These are phyloP conservation scores for Neopestalotiopsis clavispora DNA, from an alignment of 2,329 filamentous ascomycete genomes.

Conservation along the genomic window DNA sequence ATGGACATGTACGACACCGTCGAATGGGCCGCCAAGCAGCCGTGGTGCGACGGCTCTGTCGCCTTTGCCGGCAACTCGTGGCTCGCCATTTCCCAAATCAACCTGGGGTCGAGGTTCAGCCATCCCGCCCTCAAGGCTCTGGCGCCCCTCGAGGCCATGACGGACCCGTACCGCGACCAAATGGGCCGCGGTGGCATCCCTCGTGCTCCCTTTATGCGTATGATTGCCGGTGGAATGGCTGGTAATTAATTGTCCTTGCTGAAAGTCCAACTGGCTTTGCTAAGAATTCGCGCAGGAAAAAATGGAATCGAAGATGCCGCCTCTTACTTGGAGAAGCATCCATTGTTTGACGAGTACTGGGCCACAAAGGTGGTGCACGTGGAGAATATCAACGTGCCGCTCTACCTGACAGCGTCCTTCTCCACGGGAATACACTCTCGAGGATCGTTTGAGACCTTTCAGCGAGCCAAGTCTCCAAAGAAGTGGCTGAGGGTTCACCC, in stretches of 20 bases:
- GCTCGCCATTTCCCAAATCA: constrained; percentile 17
- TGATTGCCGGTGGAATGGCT: not conserved
- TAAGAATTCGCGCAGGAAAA: not conserved
- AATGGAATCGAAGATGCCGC: not conserved
- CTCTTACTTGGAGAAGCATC: not conserved
- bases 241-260: not conserved
- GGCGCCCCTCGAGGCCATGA: constrained; percentile 3
- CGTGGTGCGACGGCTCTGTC: constrained; percentile 33
- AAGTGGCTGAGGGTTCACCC: constrained; percentile 16
- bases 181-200: constrained; percentile 5
- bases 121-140: constrained; percentile 9
- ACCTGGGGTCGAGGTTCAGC: not conserved
- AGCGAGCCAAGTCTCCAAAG: not conserved
- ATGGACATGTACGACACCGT: constrained; percentile 32
- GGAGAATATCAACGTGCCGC: constrained; percentile 14
- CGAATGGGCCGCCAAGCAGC: constrained; percentile 25
- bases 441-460: constrained; percentile 14
- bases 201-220: not conserved
- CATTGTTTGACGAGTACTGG: constrained; percentile 13
- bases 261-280: too few species aligned
- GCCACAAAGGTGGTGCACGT: constrained; percentile 1
- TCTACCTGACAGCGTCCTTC: constrained; percentile 13
- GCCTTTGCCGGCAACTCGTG: constrained; percentile 20
- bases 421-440: constrained; percentile 9
- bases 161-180: not conserved